Base-by-base conservation (phyloP, 805 yeast genomes). In the Cyberlindnera saturnus region DNA sequence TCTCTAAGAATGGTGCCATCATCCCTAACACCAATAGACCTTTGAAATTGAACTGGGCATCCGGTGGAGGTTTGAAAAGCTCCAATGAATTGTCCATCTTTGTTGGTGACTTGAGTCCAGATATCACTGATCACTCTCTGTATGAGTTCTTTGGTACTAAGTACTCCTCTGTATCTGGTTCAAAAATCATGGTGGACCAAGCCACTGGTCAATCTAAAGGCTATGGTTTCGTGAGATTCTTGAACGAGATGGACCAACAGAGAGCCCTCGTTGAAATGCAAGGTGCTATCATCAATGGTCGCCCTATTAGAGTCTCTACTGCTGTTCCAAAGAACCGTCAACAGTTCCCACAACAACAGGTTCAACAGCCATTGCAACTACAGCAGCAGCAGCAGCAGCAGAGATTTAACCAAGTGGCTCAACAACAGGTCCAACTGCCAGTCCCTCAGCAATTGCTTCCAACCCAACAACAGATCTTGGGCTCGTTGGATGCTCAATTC, bases 201-300 rank as follows among this genome's bases (percentile, higher is more conserved):
- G 59, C 63, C 11, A 80, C 95, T 1, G 82, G 82, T 28, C 72
- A 72, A 39, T 77, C 91, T 6, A 81, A 86, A 57, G 96, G 96
- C 11, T 89, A 84, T 62, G 97, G 96, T 2, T 90, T 90, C 67
- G 86, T 88, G n/a, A 78, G 86, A 48, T 88, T 89, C 59, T 56
- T 70, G 31, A 73, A 73, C 45, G 81, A 76, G 47, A 70, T 71
- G 10, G 88, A 83, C 33, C 88, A 83, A 62, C 82, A 79, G 52
- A 73, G 79, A 40, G 88, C 96, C 0, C 61, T 87, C 34, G 57
- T 71, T 18, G 95, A 86, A 57, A 86, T 88, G 95, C 90, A 85
- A 63, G 95, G 96, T 4, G 71, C 72, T 16, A 67, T 77, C 33
- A 63, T 88, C 36, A 81, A 83, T 43, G 83, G 85, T 15, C 71